Percentiles rank a stretch among this genome's conserved stretches.
These are phyloP conservation scores for Hymenoscyphus fraxineus DNA, from an alignment of 2,329 filamentous ascomycete species.

Conservation along the genomic window DNA sequence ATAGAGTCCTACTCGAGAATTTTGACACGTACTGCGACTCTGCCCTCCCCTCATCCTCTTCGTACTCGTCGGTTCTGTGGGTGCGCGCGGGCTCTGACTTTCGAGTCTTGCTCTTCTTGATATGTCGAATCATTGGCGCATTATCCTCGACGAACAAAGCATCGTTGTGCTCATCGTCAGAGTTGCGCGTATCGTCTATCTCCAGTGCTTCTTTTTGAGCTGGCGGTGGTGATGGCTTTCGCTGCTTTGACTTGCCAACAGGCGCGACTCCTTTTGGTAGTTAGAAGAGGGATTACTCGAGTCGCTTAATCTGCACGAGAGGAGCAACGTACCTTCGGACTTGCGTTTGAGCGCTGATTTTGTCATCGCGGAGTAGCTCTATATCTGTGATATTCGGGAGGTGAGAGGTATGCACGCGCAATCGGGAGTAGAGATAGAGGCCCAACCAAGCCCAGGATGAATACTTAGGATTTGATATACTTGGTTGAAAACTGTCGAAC, in stretches of 20 bases:
- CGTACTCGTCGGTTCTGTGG: constrained; percentile 24
- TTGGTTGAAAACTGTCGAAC: background rate
- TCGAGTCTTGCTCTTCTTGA: constrained; percentile 23
- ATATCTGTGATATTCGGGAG: background rate
- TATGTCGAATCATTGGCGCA: constrained; percentile 9
- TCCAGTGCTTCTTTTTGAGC: constrained; percentile 8
- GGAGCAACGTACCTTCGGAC: constrained; percentile 21
- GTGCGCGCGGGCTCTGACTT: constrained; percentile 23
- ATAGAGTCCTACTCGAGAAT: background rate
- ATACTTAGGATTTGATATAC: background rate
- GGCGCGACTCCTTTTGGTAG: constrained; percentile 20
- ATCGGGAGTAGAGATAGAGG: too few species aligned
- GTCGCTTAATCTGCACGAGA: background rate
- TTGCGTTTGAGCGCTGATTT: constrained; percentile 18
- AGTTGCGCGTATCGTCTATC: background rate
- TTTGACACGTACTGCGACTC: constrained; percentile 28
- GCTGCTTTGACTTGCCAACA: constrained; percentile 19
- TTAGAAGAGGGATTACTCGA: constrained; percentile 8
- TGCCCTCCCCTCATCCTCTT: constrained; percentile 27
- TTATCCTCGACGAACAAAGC: constrained; percentile 12
- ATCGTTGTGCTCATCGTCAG: constrained; percentile 12
- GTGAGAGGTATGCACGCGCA: too few species aligned
- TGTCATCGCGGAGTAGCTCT: constrained; percentile 8
- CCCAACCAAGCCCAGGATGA: too few species aligned
- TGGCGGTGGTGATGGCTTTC: constrained; percentile 12